A percentile compares a stretch with the other conserved stretches of the same genome.
phyloP scores from a whole-genome alignment of 2,329 filamentous ascomycete genomes.

The Sporothrix inflata region DNA sequence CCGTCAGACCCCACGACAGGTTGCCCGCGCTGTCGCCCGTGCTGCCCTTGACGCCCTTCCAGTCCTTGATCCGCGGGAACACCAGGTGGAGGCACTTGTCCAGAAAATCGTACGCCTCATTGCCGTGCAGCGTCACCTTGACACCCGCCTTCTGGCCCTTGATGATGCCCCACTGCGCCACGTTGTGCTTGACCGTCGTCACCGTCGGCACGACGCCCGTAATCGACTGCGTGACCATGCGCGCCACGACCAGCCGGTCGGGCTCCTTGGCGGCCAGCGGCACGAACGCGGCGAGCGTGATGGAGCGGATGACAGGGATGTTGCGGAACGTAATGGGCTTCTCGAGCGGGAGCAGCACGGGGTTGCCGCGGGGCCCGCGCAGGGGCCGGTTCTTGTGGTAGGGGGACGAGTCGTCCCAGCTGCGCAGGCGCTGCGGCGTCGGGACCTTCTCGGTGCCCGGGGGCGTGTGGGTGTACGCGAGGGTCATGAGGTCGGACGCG shows the following conservation, averaged over 20 bases:
- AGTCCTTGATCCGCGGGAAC: constrained; percentile 94
- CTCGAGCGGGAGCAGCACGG: constrained; percentile 72
- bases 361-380: constrained; percentile 82
- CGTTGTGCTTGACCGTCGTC: constrained; percentile 70
- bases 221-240: constrained; percentile 83
- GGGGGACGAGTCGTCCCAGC: constrained; percentile 88
- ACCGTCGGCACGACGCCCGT: constrained; percentile 74
- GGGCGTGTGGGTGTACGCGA: constrained; percentile 84
- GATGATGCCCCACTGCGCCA: constrained; percentile 74
- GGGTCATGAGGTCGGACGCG: constrained; percentile 82
- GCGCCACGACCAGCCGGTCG: constrained; percentile 77
- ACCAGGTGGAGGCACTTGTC: constrained; percentile 90
- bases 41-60: constrained; percentile 67
- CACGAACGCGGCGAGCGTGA: constrained; percentile 78
- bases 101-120: constrained; percentile 86
- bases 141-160: constrained; percentile 73
- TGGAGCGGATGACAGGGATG: constrained; percentile 77
- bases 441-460: constrained; percentile 67
- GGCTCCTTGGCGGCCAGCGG: constrained; percentile 72
- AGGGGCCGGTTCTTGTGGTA: constrained; percentile 92
- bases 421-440: constrained; percentile 69
- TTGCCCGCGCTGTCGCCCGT: constrained; percentile 90
- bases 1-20: constrained; percentile 76
- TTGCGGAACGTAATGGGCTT: constrained; percentile 78
- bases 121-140: constrained; percentile 76